phyloP scores from a whole-genome alignment of 495 filamentous ascomycete genomes.

The Niebla homalea region DNA sequence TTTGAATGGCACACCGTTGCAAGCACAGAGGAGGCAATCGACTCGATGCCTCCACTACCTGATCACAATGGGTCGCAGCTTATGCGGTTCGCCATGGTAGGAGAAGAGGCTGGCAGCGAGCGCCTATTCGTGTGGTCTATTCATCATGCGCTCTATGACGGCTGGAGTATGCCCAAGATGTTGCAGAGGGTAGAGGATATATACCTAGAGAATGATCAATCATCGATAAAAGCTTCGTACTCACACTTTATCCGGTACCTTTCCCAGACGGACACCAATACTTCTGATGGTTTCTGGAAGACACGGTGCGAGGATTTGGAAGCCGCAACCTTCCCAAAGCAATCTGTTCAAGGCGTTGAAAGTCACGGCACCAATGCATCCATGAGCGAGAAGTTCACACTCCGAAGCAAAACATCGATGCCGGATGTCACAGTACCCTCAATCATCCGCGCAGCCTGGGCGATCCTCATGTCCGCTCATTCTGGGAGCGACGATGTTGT shows the following conservation, averaged over 20 bases:
- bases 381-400: slow-evolving; percentile 16
- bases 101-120: neutral
- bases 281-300: slow-evolving; percentile 34
- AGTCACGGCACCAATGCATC: slow-evolving; percentile 16
- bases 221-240: slow-evolving; percentile 19
- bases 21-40: slow-evolving; percentile 33
- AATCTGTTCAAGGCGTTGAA: slow-evolving; percentile 20
- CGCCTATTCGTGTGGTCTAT: slow-evolving; percentile 46
- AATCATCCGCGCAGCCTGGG: slow-evolving; percentile 42
- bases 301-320: slow-evolving; percentile 23
- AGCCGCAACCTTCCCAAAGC: slow-evolving; percentile 11
- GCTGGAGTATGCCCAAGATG: slow-evolving; percentile 50
- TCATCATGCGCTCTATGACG: slow-evolving; percentile 62
- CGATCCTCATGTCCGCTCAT: slow-evolving; percentile 32
- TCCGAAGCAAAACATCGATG: slow-evolving; percentile 20
- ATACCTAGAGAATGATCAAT: slow-evolving; percentile 16
- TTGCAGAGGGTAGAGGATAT: slow-evolving; percentile 41
- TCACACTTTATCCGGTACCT: slow-evolving; percentile 33
- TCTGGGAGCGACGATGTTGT: slow-evolving; percentile 36
- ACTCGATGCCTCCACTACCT: slow-evolving; percentile 28
- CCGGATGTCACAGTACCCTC: slow-evolving; percentile 31
- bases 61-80: slow-evolving; percentile 43
- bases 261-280: slow-evolving; percentile 19
- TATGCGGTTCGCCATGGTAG: slow-evolving; percentile 40
- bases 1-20: slow-evolving; percentile 33